Evolutionary conservation across 2,329 filamentous ascomycete species (phyloP).

Genomic region (Microsporum audouinii): DNA sequence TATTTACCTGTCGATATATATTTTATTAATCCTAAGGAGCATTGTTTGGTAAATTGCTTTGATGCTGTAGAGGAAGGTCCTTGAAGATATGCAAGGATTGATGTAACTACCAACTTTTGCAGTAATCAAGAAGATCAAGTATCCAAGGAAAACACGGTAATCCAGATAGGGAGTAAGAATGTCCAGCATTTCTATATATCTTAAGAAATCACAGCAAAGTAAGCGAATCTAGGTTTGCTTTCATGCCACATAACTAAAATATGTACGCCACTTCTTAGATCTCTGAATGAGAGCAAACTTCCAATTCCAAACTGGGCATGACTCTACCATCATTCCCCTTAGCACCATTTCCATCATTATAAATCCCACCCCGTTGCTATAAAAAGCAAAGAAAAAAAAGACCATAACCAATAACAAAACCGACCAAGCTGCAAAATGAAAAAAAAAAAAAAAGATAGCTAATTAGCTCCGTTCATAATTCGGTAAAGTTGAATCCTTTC

Average conservation of each 20-base stretch:
- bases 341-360: not conserved
- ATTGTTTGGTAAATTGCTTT: not conserved
- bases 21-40: not conserved
- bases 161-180: not conserved
- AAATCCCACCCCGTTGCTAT: not conserved
- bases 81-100: too few relatives aligned
- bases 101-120: too few relatives aligned
- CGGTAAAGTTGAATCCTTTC: not conserved
- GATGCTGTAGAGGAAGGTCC: not conserved
- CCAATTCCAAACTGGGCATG: not conserved
- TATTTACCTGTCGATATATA: not conserved
- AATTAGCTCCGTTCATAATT: not conserved
- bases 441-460: not conserved
- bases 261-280: not conserved
- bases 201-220: not conserved
- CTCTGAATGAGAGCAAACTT: not conserved
- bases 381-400: not conserved
- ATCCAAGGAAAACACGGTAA: not conserved
- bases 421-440: too few relatives aligned
- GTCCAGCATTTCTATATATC: not conserved
- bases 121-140: not conserved
- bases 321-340: not conserved
- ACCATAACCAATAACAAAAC: not conserved
- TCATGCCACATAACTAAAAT: not conserved
- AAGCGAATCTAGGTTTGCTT: not conserved